Evolutionary conservation across 164 flowering plant species (phyloP).

Genomic region (Chimonanthus salicifolius): DNA sequence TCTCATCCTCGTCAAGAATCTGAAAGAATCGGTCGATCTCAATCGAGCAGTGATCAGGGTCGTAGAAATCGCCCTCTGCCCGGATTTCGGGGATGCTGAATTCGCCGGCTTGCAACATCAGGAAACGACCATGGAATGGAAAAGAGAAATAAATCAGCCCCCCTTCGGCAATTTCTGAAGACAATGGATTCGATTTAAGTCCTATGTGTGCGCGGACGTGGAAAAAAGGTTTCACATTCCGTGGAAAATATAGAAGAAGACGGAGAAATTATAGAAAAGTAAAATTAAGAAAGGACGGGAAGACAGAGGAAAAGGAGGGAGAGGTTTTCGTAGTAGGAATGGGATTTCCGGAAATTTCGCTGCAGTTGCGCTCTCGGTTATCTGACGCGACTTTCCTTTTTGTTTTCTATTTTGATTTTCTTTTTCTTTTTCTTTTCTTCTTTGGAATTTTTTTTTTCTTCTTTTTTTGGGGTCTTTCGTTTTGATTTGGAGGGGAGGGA

Average conservation of each 20-base stretch:
- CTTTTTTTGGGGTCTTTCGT: background rate
- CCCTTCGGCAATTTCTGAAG: too few relatives aligned
- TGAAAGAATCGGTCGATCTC: conserved; percentile 14
- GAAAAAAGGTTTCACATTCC: too few relatives aligned
- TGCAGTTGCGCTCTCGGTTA: conserved; percentile 1
- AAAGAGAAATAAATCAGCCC: too few relatives aligned
- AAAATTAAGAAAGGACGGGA: too few relatives aligned
- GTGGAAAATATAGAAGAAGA: too few relatives aligned
- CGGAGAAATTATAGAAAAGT: too few relatives aligned
- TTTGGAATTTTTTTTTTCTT: too few relatives aligned
- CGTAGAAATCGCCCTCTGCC: background rate
- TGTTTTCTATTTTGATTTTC: background rate
- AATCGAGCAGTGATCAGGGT: conserved; percentile 15
- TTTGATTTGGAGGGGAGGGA: background rate
- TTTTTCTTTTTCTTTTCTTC: background rate
- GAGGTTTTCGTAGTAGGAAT: background rate
- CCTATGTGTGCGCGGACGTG: too few relatives aligned
- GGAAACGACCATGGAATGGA: conserved; percentile 3
- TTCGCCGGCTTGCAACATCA: conserved; percentile 26
- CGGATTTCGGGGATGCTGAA: conserved; percentile 5
- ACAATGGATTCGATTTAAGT: too few relatives aligned
- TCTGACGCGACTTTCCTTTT: conserved; percentile 3
- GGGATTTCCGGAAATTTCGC: conserved; percentile 14
- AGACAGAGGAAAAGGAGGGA: background rate
- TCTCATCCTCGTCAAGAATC: conserved; percentile 19